These are phyloP conservation scores for Rosa lucieae DNA, from an alignment of 306 rosid genomes.

Conservation along the genomic window DNA sequence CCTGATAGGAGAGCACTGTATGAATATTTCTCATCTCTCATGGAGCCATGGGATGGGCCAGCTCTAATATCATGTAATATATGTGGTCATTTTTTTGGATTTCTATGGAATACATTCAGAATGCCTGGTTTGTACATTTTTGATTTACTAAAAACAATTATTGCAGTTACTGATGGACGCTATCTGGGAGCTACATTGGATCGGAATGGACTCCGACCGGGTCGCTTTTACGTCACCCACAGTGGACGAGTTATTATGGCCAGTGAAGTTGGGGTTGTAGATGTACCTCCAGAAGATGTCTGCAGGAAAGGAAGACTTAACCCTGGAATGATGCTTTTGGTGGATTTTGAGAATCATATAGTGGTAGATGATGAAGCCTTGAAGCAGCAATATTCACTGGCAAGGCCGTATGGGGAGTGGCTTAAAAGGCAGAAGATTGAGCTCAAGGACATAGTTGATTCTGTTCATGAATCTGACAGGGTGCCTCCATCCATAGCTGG, in stretches of 20 bases:
- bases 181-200: conserved; percentile 99
- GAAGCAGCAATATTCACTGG: conserved; percentile 84
- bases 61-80: conserved; percentile 92
- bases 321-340: conserved; percentile 99
- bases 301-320: conserved; percentile 89
- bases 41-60: conserved; percentile 99
- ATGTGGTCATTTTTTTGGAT: not conserved
- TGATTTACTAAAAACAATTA: not conserved
- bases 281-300: conserved; percentile 88
- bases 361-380: conserved; percentile 96
- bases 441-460: conserved; percentile 70
- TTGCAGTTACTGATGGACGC: conserved; percentile 94
- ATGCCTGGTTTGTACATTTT: not conserved
- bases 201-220: conserved; percentile 94
- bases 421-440: conserved; percentile 85
- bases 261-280: conserved; percentile 99
- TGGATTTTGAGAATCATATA: conserved; percentile 87
- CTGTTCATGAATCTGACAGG: conserved; percentile 66
- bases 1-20: conserved; percentile 72
- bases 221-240: conserved; percentile 94
- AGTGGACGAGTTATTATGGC: conserved; percentile 98
- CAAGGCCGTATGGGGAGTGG: conserved; percentile 92
- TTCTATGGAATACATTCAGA: not conserved
- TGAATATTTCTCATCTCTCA: conserved; percentile 86
- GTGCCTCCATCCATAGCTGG: conserved; percentile 74